Evolutionary conservation across 768 basidiomycete genomes (phyloP), one percentile per base, ranked within the genome.

Genomic region (Xanthoconium purpureum): DNA sequence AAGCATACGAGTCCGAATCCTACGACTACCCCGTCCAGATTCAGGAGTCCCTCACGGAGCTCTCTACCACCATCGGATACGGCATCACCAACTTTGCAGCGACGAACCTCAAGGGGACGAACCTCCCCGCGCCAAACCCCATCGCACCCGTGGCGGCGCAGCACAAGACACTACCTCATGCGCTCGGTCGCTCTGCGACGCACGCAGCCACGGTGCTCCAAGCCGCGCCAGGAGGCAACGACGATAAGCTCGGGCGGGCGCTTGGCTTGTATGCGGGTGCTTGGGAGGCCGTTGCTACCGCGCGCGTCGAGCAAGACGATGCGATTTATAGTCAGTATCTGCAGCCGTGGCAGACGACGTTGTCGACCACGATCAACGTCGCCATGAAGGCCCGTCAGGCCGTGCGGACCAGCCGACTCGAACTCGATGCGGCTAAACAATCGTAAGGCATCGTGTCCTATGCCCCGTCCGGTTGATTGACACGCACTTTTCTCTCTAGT

Each of bases 161-260:
- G 65, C 94, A 94, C 78, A 98, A 98, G 84, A 98, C 97, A 1
- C 88, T 98, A 50, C 92, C 97, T 0, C 97, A 98, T 64, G 96
- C 97, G 0, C 83, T 98, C 50, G 81, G 86, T 18, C 88, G 97
- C 49, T 88, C 95, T 0, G 84, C 94, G 0, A 80, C 83, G 37
- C 67, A 75, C 10, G 90, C 85, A 0, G 80, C 84, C 3, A 70
- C 69, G 6, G 72, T 75, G 12, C 65, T 89, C 32, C 73, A 75
- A n/a, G 58, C 62, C 3, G 75, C 77, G 1, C 77, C 78, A 29
- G 73, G 77, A 6, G 78, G 75, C 28, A 73, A 77, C 1, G 80
- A 83, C 1, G 87, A 91, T 63, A 84, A 86, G 61, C 81, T 98
- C 30, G 88, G 85, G 29, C 84, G 82, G 69, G 90, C 89, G 0